Evolutionary conservation across 108 stramenopile genomes (phyloP), one percentile per base, ranked within the genome.

Genomic region (Discostella stelligeroides): DNA sequence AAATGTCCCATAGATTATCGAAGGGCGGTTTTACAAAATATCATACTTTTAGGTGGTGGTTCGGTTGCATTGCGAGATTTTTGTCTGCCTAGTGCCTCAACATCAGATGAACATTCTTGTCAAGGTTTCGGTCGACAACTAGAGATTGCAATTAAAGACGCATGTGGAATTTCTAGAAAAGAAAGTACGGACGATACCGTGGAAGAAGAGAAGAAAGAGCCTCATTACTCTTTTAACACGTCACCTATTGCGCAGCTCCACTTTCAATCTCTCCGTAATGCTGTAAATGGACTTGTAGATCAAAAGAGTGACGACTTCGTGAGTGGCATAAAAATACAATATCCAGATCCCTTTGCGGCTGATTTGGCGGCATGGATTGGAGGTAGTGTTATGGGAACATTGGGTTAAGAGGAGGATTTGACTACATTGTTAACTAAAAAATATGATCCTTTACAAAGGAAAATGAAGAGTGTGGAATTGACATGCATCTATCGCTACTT

Each of bases 401-500:
- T 63, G 24, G 41, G 64, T 7, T 54, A 66, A 17, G 63, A 30
- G 15, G 59, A 62, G 56, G 66, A 78, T 59, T 47, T 73, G 25
- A 54, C 63, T n/a, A 47, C 64, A 5, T 42, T 75, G 21, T 41
- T 75, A 20, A 75, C 74, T 0, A 75, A 61, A 46, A 46, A 46
- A 17, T 7, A 46, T 46, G 41, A 63, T 43, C 25, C 14, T 25
- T 57, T 15, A 17, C 47, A 13, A 49, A 65, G 47, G 27, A 27
- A 39, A 46, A 34, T 40, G 45, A 53, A 25, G 29, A 13, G 49
- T 24, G 41, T 42, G 15, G 48, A 8, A 49, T 8, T 15, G 15
- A 5, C 40, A 40, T 7, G 49, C 9, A 88, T 96, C 18, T 86
- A 92, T 56, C 72, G 77, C 34, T 98, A 86, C 70, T 92, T 97